A percentile compares a stretch with the other conserved stretches of the same genome.
phyloP scores from a whole-genome alignment of 202 grass and related monocot species.

The Dendrocalamus latiflorus region DNA sequence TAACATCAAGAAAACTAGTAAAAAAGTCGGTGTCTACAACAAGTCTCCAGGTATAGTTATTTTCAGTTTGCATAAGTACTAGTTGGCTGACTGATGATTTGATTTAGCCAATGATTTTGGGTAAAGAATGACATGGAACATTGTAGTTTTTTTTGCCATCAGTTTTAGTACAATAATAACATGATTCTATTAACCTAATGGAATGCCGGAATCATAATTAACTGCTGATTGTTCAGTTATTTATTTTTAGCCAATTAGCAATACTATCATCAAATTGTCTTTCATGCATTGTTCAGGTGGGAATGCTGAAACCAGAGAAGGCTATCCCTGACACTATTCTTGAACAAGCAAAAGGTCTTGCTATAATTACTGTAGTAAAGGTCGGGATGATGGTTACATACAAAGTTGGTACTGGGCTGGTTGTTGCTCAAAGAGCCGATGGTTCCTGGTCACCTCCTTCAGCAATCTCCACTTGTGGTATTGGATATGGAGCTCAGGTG shows the following conservation, averaged over 20 bases:
- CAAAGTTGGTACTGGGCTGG: too few species aligned
- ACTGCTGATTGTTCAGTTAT: slow-evolving; percentile 5
- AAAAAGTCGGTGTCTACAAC: neutral
- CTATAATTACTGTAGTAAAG: too few species aligned
- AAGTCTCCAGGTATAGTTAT: neutral
- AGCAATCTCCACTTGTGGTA: too few species aligned
- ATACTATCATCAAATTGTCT: neutral
- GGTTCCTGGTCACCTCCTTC: too few species aligned
- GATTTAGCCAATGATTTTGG: neutral
- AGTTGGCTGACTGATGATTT: neutral
- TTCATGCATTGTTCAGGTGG: too few species aligned
- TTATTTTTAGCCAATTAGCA: neutral
- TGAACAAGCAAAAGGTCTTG: too few species aligned
- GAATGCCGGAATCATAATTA: neutral
- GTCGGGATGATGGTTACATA: too few species aligned
- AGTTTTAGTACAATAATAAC: neutral
- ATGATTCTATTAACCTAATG: neutral
- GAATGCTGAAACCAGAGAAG: too few species aligned
- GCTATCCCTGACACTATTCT: too few species aligned
- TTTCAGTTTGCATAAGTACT: neutral
- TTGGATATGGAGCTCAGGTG: too few species aligned
- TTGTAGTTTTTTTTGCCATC: neutral
- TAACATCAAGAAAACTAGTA: too few species aligned
- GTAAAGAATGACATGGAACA: neutral
- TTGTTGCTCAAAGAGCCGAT: too few species aligned